These are phyloP conservation scores for Ottelia alismoides DNA, from an alignment of 106 monocot genomes.

Conservation along the genomic window DNA sequence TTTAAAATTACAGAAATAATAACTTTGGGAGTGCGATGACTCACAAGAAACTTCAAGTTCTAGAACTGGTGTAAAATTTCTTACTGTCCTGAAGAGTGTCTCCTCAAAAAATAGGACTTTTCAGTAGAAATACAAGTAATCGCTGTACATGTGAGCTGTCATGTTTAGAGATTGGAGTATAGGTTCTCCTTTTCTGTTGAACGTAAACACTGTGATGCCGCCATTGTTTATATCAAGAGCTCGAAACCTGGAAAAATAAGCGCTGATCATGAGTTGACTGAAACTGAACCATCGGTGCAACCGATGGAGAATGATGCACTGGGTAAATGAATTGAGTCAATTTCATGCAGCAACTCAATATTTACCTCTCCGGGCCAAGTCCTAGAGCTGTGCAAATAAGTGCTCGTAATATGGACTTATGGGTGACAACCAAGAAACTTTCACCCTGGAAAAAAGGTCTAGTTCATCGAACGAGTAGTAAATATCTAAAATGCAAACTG, in stretches of 20 bases:
- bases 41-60: too few species aligned
- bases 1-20: too few species aligned
- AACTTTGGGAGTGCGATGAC: too few species aligned
- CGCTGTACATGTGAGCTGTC: slow-evolving; percentile 70
- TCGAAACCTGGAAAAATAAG: slow-evolving; percentile 35
- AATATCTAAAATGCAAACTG: too few species aligned
- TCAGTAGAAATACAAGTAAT: slow-evolving; percentile 44
- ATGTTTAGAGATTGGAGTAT: slow-evolving; percentile 67
- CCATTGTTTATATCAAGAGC: slow-evolving; percentile 69
- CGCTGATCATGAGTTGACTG: background rate
- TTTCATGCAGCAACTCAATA: slow-evolving; percentile 2
- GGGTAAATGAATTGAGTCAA: background rate
- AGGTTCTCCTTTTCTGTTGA: slow-evolving; percentile 62
- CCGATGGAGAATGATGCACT: background rate
- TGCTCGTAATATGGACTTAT: slow-evolving; percentile 68
- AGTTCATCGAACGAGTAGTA: too few species aligned
- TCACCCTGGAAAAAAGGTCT: slow-evolving; percentile 37
- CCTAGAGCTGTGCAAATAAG: slow-evolving; percentile 72
- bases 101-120: too few species aligned
- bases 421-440: slow-evolving; percentile 56
- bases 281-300: background rate
- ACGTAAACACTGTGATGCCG: slow-evolving; percentile 49
- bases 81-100: too few species aligned
- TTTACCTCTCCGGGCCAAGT: slow-evolving; percentile 54
- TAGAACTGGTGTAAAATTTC: too few species aligned